phyloP scores from a whole-genome alignment of 1,139 yeast genomes.

The Protomyces inouyei region DNA sequence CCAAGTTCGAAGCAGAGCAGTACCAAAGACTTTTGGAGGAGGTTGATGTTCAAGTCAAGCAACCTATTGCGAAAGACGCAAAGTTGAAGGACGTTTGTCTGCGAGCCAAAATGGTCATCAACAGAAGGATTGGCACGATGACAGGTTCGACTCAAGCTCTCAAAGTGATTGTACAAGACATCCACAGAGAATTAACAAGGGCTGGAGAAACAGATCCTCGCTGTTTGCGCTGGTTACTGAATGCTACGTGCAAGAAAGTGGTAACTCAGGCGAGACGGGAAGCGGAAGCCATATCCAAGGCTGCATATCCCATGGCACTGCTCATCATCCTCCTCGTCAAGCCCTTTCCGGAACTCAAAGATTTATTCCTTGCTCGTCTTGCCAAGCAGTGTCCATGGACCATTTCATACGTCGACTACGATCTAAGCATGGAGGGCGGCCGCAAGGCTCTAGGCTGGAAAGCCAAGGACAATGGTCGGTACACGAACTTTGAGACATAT shows the following conservation, averaged over 20 bases:
- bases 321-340: constrained; percentile 55
- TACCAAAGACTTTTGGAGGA: constrained; percentile 41
- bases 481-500: constrained; percentile 46
- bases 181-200: constrained; percentile 48
- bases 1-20: constrained; percentile 34
- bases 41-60: constrained; percentile 47
- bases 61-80: constrained; percentile 46
- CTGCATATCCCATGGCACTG: constrained; percentile 75
- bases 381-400: constrained; percentile 87
- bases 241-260: constrained; percentile 75
- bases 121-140: constrained; percentile 86
- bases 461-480: constrained; percentile 47
- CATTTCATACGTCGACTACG: constrained; percentile 49
- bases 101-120: constrained; percentile 62
- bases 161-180: constrained; percentile 48
- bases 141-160: constrained; percentile 67
- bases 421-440: constrained; percentile 75
- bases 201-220: constrained; percentile 39
- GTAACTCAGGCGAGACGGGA: constrained; percentile 93
- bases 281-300: constrained; percentile 69
- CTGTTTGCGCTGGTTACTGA: constrained; percentile 60
- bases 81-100: constrained; percentile 43
- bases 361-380: constrained; percentile 68
- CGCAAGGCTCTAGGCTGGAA: constrained; percentile 84
- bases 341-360: constrained; percentile 60